Evolutionary conservation across 306 rosid species (phyloP).

Genomic region (Malus asiatica): DNA sequence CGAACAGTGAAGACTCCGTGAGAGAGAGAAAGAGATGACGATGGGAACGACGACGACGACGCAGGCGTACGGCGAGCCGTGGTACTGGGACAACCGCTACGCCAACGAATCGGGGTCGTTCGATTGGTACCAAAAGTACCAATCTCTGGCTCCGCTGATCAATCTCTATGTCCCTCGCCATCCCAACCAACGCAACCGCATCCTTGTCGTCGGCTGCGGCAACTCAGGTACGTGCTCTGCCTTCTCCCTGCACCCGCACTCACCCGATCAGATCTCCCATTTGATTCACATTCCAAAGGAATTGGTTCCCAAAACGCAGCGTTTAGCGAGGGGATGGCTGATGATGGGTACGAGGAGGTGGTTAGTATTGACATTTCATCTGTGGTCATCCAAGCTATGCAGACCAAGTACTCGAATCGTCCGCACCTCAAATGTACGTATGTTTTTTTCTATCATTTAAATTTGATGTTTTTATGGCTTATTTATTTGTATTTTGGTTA

Average conservation of each 20-base stretch:
- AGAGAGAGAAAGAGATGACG: slow-evolving; percentile 6
- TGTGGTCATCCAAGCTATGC: slow-evolving; percentile 73
- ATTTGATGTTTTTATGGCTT: background rate
- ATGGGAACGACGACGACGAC: slow-evolving; percentile 30
- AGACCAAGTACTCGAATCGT: slow-evolving; percentile 37
- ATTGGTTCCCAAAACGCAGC: slow-evolving; percentile 26
- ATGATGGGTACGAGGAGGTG: slow-evolving; percentile 67
- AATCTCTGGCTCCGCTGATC: slow-evolving; percentile 59
- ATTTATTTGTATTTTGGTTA: background rate
- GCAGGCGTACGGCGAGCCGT: slow-evolving; percentile 76
- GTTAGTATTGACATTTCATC: slow-evolving; percentile 72
- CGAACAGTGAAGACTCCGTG: background rate
- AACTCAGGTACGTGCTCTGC: slow-evolving; percentile 44
- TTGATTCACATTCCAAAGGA: background rate
- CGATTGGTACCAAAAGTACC: slow-evolving; percentile 88
- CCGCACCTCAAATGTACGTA: slow-evolving; percentile 63
- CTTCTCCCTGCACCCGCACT: background rate
- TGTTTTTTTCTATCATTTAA: background rate
- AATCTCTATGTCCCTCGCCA: slow-evolving; percentile 47
- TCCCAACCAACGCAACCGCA: slow-evolving; percentile 11
- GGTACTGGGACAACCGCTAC: slow-evolving; percentile 90
- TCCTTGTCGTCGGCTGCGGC: slow-evolving; percentile 79
- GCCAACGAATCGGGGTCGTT: slow-evolving; percentile 58
- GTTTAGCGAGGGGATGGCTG: slow-evolving; percentile 69
- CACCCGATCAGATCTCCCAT: background rate